Base-by-base conservation (phyloP, 2,329 filamentous ascomycete species). In the Aspergillus aculeatinus region DNA sequence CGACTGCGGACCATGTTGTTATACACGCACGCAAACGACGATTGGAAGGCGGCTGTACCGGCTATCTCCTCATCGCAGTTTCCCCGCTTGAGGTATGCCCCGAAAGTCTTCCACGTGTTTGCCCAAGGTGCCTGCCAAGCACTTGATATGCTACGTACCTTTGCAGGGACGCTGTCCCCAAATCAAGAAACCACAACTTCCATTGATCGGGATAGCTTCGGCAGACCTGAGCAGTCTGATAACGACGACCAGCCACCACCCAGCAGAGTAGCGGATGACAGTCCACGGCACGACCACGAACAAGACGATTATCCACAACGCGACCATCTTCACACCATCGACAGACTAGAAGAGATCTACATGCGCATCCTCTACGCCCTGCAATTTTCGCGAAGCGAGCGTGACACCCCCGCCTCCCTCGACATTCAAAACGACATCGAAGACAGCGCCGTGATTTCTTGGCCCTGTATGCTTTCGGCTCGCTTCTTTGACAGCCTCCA, bases 371-470 rank as follows among this genome's bases (percentile, higher is more conserved):
- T 68, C 4, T 59, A 65, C 49, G 55, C 63, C 2, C 23, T 65
- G 5, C 62, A 60, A 3, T 55, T 68, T 5, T 23, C 60, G 10
- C 11, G 12, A 2, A 57, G 63, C 21, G 58, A 59, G 7, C 35
- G 21, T 5, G 49, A 51, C 11, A 10, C 12, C n/a, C 44, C 61
- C 1, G 53, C 55, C 1, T 25, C 60, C 19, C 56, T 49, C 0
- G 66, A 68, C 6, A 23, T 65, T 19, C 62, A 66, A 23, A 21
- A 31, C 2, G 65, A 68, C 10, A 19, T 69, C 0, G 67, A 68
- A 59, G 67, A 68, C 1, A 53, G 63, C 2, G 66, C 63, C 3
- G 27, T 67, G 25, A 19, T 51, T 9, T 58, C 62, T 2, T 69
- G 66, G 67, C 65, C 67, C 2, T 1, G 50, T 5, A 23, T 60